Evolutionary conservation across 2,329 filamentous ascomycete species (phyloP).

Genomic region (Acephala macrosclerotiorum): DNA sequence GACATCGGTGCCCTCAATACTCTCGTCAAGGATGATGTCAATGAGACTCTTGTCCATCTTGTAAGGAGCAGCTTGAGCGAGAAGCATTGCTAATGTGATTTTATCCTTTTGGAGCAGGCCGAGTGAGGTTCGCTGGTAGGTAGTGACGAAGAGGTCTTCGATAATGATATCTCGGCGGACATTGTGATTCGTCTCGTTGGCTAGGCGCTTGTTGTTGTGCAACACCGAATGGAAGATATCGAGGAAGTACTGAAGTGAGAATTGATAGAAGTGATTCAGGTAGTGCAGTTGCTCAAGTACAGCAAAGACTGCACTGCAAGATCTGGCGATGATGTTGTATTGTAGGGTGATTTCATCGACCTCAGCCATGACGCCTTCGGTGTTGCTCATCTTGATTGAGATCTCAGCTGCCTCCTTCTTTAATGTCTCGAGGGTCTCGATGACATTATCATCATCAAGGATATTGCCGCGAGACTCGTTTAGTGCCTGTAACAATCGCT

Average conservation of each 20-base stretch:
- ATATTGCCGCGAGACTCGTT: constrained; percentile 99
- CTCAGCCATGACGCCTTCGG: constrained; percentile 97
- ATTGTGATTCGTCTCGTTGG: constrained; percentile 76
- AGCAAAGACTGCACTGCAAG: constrained; percentile 97
- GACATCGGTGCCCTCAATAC: constrained; percentile 78
- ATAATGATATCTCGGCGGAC: constrained; percentile 88
- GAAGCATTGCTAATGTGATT: constrained; percentile 91
- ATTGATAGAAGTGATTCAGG: constrained; percentile 99
- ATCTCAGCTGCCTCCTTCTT: constrained; percentile 98
- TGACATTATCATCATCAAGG: constrained; percentile 96
- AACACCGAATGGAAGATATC: constrained; percentile 97
- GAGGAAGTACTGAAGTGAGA: constrained; percentile 97
- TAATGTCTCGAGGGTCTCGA: constrained; percentile 94
- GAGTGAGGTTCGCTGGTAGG: constrained; percentile 92
- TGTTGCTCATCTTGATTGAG: constrained; percentile 93
- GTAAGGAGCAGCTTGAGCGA: constrained; percentile 95
- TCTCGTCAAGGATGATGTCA: constrained; percentile 83
- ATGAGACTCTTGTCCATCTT: constrained; percentile 92
- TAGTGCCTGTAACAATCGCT: constrained; percentile 89
- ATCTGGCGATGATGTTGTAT: constrained; percentile 91
- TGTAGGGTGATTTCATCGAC: constrained; percentile 95
- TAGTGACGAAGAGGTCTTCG: constrained; percentile 87
- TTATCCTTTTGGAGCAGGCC: constrained; percentile 93
- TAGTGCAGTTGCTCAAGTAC: constrained; percentile 97
- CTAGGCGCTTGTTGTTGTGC: constrained; percentile 77